These are phyloP conservation scores for Oryza glaberrima DNA, from an alignment of 176 grass and related monocot species.

Conservation along the genomic window DNA sequence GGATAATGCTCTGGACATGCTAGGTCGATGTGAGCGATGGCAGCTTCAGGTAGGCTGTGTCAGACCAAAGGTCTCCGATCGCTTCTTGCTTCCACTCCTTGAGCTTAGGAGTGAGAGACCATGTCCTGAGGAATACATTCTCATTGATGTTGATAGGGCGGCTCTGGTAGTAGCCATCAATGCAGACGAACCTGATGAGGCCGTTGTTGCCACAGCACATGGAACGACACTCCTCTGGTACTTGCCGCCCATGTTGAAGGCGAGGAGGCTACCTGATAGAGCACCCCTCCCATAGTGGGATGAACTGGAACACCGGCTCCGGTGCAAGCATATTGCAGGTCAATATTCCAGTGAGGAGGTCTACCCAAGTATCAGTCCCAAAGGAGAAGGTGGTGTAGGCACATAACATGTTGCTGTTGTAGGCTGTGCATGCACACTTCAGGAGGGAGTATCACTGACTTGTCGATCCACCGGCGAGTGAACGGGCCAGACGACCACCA, in stretches of 20 bases:
- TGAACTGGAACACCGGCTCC: background rate
- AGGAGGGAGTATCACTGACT: too few species aligned
- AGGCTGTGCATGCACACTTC: too few species aligned
- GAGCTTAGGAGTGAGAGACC: conserved; percentile 21
- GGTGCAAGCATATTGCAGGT: background rate
- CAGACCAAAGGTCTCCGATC: background rate
- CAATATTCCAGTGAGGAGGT: background rate
- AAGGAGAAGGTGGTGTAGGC: background rate
- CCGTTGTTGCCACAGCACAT: background rate
- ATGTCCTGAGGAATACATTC: background rate
- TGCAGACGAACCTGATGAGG: conserved; percentile 22
- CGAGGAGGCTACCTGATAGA: background rate
- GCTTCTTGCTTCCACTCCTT: background rate
- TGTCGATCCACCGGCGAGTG: too few species aligned
- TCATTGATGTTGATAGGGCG: too few species aligned
- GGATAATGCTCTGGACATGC: background rate
- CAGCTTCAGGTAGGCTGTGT: too few species aligned
- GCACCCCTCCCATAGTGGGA: background rate
- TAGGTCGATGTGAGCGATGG: background rate
- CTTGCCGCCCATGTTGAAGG: too few species aligned
- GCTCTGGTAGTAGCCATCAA: background rate
- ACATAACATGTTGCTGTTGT: too few species aligned
- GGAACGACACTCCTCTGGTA: background rate
- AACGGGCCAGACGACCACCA: too few species aligned
- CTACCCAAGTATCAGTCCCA: background rate